These are phyloP conservation scores for Tetrahymena elliotti DNA, from an alignment of 73 alveolate species.

Conservation along the genomic window DNA sequence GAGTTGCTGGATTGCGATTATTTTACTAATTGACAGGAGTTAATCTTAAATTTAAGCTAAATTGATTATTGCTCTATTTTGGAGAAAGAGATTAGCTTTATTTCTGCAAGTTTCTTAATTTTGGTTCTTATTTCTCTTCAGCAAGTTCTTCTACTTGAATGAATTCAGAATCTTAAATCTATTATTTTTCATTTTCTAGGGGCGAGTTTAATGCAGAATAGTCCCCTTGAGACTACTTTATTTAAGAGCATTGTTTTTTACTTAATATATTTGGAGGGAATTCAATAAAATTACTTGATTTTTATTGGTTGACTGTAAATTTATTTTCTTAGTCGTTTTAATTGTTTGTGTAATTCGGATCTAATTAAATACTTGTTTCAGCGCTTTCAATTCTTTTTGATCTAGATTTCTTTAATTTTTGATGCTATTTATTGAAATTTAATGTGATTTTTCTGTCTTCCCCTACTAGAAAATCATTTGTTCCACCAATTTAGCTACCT, in stretches of 20 bases:
- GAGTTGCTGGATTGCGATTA: not conserved
- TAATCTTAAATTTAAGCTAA: not conserved
- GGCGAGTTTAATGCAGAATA: not conserved
- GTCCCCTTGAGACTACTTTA: not conserved
- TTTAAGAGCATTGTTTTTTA: not conserved
- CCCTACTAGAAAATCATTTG: not conserved
- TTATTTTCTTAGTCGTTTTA: not conserved
- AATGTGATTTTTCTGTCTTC: not conserved
- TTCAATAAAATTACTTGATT: too few species aligned
- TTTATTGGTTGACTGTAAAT: not conserved
- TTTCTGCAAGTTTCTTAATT: not conserved
- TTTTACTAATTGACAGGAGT: not conserved
- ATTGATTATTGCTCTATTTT: not conserved
- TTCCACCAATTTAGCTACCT: not conserved
- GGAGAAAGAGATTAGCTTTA: not conserved
- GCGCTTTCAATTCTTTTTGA: not conserved
- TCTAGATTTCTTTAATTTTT: not conserved
- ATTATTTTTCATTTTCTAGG: not conserved
- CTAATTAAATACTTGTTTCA: not conserved
- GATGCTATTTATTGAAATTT: not conserved
- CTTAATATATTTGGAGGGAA: not conserved
- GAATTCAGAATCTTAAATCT: not conserved
- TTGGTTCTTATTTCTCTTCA: not conserved
- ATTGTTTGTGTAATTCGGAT: not conserved
- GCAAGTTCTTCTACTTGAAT: not conserved